Evolutionary conservation across 495 filamentous ascomycete genomes (phyloP).

Genomic region (Penicillium tannophilum): DNA sequence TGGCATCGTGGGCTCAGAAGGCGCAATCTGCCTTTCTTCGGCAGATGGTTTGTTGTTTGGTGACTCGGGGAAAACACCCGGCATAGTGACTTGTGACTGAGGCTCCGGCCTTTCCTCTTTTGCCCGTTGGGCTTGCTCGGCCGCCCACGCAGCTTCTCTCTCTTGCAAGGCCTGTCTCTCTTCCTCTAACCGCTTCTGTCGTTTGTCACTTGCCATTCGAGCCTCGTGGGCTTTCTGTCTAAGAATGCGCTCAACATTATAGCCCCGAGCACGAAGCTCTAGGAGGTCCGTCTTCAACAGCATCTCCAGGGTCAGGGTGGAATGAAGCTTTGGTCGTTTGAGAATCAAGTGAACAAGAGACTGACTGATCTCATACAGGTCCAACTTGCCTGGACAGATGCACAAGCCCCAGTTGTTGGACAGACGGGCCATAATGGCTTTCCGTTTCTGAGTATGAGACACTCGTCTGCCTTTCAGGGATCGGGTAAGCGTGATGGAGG

Average conservation of each 20-base stretch:
- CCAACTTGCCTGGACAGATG: slow-evolving; percentile 63
- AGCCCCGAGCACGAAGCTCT: slow-evolving; percentile 77
- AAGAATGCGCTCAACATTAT: slow-evolving; percentile 93
- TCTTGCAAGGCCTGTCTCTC: slow-evolving; percentile 66
- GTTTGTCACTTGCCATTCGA: slow-evolving; percentile 78
- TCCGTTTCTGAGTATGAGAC: slow-evolving; percentile 68
- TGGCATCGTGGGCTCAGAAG: slow-evolving; percentile 26
- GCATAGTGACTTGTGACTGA: slow-evolving; percentile 54
- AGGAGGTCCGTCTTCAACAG: slow-evolving; percentile 80
- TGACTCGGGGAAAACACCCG: slow-evolving; percentile 66
- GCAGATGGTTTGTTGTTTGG: slow-evolving; percentile 46
- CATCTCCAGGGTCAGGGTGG: slow-evolving; percentile 82
- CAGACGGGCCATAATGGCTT: slow-evolving; percentile 62
- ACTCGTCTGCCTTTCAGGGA: slow-evolving; percentile 68
- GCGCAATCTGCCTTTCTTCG: slow-evolving; percentile 26
- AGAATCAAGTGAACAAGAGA: slow-evolving; percentile 79
- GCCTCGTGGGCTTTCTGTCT: slow-evolving; percentile 81
- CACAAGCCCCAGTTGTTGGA: slow-evolving; percentile 52
- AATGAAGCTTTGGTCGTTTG: slow-evolving; percentile 79
- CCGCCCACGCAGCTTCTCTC: slow-evolving; percentile 58
- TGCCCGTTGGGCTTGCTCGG: slow-evolving; percentile 34
- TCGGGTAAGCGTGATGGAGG: slow-evolving; percentile 70
- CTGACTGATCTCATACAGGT: slow-evolving; percentile 87
- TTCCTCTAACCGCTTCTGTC: slow-evolving; percentile 74
- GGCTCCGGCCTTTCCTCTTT: slow-evolving; percentile 31